Base-by-base conservation (phyloP, 106 monocot genomes). In the Acorus calamus region DNA sequence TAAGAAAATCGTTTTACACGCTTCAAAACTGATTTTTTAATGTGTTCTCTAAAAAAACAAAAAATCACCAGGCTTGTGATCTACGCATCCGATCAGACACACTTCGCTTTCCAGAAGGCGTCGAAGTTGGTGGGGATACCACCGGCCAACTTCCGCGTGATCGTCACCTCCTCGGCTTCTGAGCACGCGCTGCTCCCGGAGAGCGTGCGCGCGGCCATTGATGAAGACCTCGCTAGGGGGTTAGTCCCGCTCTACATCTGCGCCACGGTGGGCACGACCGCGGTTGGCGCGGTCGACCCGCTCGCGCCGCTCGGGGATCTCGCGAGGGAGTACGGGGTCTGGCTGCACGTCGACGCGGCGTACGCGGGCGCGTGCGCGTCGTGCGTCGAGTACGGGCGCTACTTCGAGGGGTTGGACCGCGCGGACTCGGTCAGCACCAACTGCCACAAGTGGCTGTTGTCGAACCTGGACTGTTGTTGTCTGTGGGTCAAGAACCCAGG, bases 71-170 rank as follows among this genome's bases (percentile, higher is more conserved):
- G 28, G 28, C 28, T 28, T 28, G 28, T 28, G 28, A 28, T 28
- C 48, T 68, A 57, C 68, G 68, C 57, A 7, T 68, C 68, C 46
- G 68, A 68, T 57, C 68, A 68, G 68, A 68, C 68, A 13, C 68
- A 68, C 47, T 68, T 46, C 56, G 13, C 57, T 2, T n/a, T 68
- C 13, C 28, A 13, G 49, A 71, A 71, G 53, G 71, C 71, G 2
- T 62, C 42, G 11, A 62, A 55, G 71, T 52, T 71, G 10, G 62
- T 49, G 53, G 71, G 71, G 42, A 53, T 71, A 12, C n/a, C 28
- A n/a, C 62, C 62, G 11, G 10, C 11, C 11, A 71, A 63, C 54
- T 42, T 71, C 46, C 61, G 71, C 7, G 41, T 46, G 28, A 11
- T 71, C 8, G 4, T 4, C 11, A 63, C 71, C 13, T 14, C 60